Evolutionary conservation across 306 rosid species (phyloP), one percentile per base, ranked within the genome.

Genomic region (Begonia loranthoides): DNA sequence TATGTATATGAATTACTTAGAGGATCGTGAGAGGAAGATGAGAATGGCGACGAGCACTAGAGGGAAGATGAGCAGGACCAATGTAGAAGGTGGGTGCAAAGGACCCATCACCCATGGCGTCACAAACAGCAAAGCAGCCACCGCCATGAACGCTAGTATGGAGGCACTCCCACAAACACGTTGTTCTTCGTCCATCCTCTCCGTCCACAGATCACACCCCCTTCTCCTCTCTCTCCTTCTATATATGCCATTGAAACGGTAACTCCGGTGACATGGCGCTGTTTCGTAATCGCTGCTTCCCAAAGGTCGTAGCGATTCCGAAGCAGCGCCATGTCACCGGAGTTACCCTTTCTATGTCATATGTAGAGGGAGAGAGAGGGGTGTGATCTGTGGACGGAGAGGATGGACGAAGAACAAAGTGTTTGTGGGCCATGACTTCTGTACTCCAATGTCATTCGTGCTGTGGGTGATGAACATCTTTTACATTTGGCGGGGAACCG

Each of bases 81-180:
- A n/a, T 10, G 47, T 11, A 0, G 47, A 43, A 1, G 47, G 47
- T 43, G 47, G 47, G 4, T 43, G 47, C 13, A 43, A 11, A 43
- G 47, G 47, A 6, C 47, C 47, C 15, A 43, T 43, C 47, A n/a
- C 47, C 47, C 13, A 43, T 12, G 47, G 47, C 15, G 47, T 0
- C 13, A 43, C 54, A 55, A 62, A 51, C 47, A 60, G 54, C 15
- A 16, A 45, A 70, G 39, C 50, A 46, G 54, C 57, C 63, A 58
- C 58, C 53, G 41, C 56, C 46, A 73, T 70, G 67, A 65, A 41
- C 49, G 49, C 62, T 53, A 50, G 57, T 36, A 60, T 19, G 13
- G 45, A 12, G 51, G 19, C 48, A 38, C 33, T 40, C 57, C 67
- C 51, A 45, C 22, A 43, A 10, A 43, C 47, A 43, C 6, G 6